Conservation (phyloP, 2,329 filamentous ascomycete species). For the Fusarium neocosmosporiellum region DNA sequence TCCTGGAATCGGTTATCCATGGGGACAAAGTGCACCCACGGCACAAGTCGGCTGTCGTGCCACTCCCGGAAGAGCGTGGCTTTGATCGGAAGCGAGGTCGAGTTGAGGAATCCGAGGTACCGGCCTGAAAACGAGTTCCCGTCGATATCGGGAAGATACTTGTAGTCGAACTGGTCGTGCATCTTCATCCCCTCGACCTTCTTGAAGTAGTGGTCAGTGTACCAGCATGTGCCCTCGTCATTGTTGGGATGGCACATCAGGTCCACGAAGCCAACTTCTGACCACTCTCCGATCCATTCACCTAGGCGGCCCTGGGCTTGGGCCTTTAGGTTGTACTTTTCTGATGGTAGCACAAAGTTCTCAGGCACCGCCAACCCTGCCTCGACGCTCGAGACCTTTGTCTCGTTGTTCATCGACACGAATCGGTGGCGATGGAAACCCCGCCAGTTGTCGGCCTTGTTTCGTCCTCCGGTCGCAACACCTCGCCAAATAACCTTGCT, state of each 20-base stretch:
- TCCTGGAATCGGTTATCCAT: slow-evolving; percentile 81
- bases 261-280: slow-evolving; percentile 65
- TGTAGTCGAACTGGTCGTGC: slow-evolving; percentile 67
- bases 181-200: slow-evolving; percentile 55
- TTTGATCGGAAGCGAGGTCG: slow-evolving; percentile 79
- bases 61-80: slow-evolving; percentile 83
- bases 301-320: slow-evolving; percentile 58
- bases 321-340: slow-evolving; percentile 60
- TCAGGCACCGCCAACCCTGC: slow-evolving; percentile 52
- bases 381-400: slow-evolving; percentile 64
- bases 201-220: slow-evolving; percentile 60
- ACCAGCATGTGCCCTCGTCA: slow-evolving; percentile 56
- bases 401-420: slow-evolving; percentile 77
- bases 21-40: slow-evolving; percentile 86
- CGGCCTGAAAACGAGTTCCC: slow-evolving; percentile 78
- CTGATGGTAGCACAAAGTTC: slow-evolving; percentile 66
- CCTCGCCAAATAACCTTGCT: slow-evolving; percentile 71
- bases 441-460: slow-evolving; percentile 72
- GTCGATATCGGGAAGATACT: slow-evolving; percentile 81
- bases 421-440: slow-evolving; percentile 82
- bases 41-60: slow-evolving; percentile 79
- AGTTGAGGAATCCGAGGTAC: slow-evolving; percentile 76
- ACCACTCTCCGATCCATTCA: slow-evolving; percentile 61
- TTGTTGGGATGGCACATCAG: slow-evolving; percentile 60
- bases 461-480: slow-evolving; percentile 72